These are phyloP conservation scores for Plasmodium malariae DNA, from an alignment of 169 alveolate species.

Conservation along the genomic window DNA sequence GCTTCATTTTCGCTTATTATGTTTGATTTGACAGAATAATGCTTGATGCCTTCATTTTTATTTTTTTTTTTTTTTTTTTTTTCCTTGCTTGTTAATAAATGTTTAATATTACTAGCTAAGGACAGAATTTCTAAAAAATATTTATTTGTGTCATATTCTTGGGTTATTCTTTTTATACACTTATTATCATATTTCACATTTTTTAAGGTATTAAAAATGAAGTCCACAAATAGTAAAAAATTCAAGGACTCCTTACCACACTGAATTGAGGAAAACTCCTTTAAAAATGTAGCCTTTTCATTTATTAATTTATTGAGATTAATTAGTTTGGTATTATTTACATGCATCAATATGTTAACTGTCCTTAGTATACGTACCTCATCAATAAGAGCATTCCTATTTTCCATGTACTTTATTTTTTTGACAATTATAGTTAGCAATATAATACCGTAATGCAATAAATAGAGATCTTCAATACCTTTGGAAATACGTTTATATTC, in stretches of 20 bases:
- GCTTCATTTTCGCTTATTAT: not conserved
- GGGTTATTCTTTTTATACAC: conserved; percentile 1
- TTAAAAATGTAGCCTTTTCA: conserved; percentile 18
- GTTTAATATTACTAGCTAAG: conserved; percentile 34
- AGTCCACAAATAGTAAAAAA: conserved; percentile 45
- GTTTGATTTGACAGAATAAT: not conserved
- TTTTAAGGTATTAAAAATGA: conserved; percentile 36
- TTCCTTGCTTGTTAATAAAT: conserved; percentile 31
- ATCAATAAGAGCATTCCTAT: conserved; percentile 26
- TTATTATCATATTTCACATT: conserved; percentile 23
- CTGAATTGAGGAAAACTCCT: not conserved
- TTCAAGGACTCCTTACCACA: not conserved
- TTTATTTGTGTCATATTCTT: not conserved
- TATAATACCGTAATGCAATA: conserved; percentile 17
- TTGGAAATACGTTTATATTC: conserved; percentile 10
- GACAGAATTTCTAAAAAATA: conserved; percentile 50
- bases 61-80: not conserved
- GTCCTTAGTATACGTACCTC: conserved; percentile 11
- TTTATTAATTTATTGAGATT: conserved; percentile 22
- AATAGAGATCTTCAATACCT: not conserved
- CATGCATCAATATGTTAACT: conserved; percentile 28
- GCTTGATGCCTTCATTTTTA: not conserved
- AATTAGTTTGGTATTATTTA: not conserved
- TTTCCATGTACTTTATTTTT: conserved; percentile 46
- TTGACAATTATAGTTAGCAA: conserved; percentile 32